phyloP scores from a whole-genome alignment of 1,284 basidiomycete genomes.

The Cutaneotrichosporon mucoides region DNA sequence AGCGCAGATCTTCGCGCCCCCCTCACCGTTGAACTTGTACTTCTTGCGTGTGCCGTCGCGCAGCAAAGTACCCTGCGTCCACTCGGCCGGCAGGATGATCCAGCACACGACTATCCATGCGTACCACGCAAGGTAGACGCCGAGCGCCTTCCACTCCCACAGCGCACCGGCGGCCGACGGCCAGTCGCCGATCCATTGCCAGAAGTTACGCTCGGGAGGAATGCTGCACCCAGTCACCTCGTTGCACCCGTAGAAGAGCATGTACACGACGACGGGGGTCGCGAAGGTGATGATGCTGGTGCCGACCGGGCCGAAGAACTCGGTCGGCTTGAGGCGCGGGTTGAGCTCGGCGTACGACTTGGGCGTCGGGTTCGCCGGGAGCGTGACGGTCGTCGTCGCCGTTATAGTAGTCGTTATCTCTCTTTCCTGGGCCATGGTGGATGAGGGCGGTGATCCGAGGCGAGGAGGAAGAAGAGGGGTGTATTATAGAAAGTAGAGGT shows the following conservation, averaged over 20 bases:
- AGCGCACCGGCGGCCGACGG: conserved; percentile 52
- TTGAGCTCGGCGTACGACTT: conserved; percentile 48
- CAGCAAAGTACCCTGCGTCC: conserved; percentile 71
- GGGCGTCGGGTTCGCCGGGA: conserved; percentile 32
- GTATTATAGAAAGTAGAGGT: neutral
- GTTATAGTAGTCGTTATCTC: conserved; percentile 42
- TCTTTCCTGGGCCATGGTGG: neutral
- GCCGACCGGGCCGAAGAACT: conserved; percentile 82
- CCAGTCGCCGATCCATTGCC: conserved; percentile 24
- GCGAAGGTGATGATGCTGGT: conserved; percentile 67
- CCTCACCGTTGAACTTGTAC: conserved; percentile 99
- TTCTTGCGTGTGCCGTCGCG: conserved; percentile 71
- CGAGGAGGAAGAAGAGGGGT: neutral
- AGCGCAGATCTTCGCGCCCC: conserved; percentile 51
- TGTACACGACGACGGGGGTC: conserved; percentile 71
- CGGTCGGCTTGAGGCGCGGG: conserved; percentile 58
- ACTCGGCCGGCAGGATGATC: conserved; percentile 79
- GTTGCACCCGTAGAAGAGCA: conserved; percentile 80
- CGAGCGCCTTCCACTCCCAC: conserved; percentile 72
- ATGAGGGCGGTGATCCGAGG: neutral
- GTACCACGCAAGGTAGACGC: conserved; percentile 87
- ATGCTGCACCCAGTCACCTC: conserved; percentile 64
- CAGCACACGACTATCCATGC: conserved; percentile 77
- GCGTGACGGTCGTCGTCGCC: conserved; percentile 40
- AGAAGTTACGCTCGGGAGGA: conserved; percentile 34